Percentiles rank a stretch among this genome's conserved stretches.
phyloP scores from a whole-genome alignment of 2,329 filamentous ascomycete species.

The Aureobasidium sp. region DNA sequence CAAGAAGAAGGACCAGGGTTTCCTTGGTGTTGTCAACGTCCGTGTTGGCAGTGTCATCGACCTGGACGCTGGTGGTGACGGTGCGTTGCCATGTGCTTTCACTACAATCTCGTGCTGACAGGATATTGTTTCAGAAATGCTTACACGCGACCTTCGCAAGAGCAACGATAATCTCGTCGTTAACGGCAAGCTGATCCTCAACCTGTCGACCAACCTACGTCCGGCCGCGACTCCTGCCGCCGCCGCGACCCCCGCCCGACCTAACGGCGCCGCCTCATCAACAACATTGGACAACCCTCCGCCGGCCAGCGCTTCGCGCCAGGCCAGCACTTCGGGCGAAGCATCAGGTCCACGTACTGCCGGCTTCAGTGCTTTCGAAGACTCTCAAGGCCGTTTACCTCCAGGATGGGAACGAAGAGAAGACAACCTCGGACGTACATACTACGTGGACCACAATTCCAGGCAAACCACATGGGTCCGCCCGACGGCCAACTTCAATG shows the following conservation, averaged over 20 bases:
- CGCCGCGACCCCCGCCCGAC: slow-evolving; percentile 26
- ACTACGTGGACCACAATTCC: slow-evolving; percentile 98
- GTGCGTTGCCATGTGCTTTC: slow-evolving; percentile 46
- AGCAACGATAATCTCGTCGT: slow-evolving; percentile 97
- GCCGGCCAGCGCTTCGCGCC: slow-evolving; percentile 29
- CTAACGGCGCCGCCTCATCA: slow-evolving; percentile 19
- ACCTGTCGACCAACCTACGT: slow-evolving; percentile 82
- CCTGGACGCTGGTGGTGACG: slow-evolving; percentile 80
- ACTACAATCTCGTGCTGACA: slow-evolving; percentile 10
- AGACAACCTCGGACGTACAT: slow-evolving; percentile 89
- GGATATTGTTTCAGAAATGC: slow-evolving; percentile 62
- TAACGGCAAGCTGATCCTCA: slow-evolving; percentile 94
- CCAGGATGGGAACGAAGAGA: slow-evolving; percentile 94
- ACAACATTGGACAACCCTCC: slow-evolving; percentile 20
- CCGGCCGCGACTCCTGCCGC: slow-evolving; percentile 49
- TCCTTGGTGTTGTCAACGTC: slow-evolving; percentile 95
- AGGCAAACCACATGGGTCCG: slow-evolving; percentile 94
- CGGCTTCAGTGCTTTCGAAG: slow-evolving; percentile 86
- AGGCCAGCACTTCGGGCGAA: slow-evolving; percentile 16
- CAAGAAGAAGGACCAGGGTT: slow-evolving; percentile 99
- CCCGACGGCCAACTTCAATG: slow-evolving; percentile 70
- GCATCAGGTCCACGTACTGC: slow-evolving; percentile 30
- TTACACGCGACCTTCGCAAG: slow-evolving; percentile 93
- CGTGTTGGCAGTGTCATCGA: slow-evolving; percentile 92
- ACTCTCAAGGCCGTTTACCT: slow-evolving; percentile 85